Base-by-base conservation (phyloP, 2,329 filamentous ascomycete genomes). In the Dendrostoma leiphaemia region DNA sequence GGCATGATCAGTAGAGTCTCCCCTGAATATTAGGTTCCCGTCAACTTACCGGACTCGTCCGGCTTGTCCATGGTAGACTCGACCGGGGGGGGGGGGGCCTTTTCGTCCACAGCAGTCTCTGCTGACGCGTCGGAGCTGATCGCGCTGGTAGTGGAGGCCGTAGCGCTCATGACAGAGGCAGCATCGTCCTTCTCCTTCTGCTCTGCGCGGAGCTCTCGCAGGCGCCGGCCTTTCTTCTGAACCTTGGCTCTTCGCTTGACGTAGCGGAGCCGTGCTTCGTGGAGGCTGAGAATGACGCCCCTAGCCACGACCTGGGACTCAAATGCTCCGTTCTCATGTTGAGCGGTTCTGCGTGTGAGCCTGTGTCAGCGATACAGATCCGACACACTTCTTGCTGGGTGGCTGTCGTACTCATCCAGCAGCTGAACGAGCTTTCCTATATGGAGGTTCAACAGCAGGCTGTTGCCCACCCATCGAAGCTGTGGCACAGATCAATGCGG, bases 381-480 rank as follows among this genome's bases (percentile, higher is more conserved):
- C n/a, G 6, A 19, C 6, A 10, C 4, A 19, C 17, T 44, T 10
- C 26, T 8, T 43, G n/a, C 21, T 4, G 7, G 15, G 7, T 43
- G 10, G 10, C 23, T n/a, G 8, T 28, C 19, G 4, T 46, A 53
- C 54, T 31, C n/a, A 29, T 26, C 41, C 21, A 44, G 38, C 4
- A 47, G 19, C 8, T 35, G 28, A 6, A 40, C 34, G 15, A 56
- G 49, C 24, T 44, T 53, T 19, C 29, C 29, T 17, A 56, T 53
- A 15, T 53, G 37, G 21, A 56, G 6, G 9, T 53, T 24, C n/a
- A 53, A 6, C 17, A 53, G 24, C 15, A 56, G 45, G 15, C 21
- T 29, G 8, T 32, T 53, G 4, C 19, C 29, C 3, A 53, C 41
- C 54, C 50, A 56, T 35, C 23, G 17, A 9, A 56, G 21, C 40